phyloP scores from a whole-genome alignment of 768 basidiomycete species.

The Termitomyces heimii region DNA sequence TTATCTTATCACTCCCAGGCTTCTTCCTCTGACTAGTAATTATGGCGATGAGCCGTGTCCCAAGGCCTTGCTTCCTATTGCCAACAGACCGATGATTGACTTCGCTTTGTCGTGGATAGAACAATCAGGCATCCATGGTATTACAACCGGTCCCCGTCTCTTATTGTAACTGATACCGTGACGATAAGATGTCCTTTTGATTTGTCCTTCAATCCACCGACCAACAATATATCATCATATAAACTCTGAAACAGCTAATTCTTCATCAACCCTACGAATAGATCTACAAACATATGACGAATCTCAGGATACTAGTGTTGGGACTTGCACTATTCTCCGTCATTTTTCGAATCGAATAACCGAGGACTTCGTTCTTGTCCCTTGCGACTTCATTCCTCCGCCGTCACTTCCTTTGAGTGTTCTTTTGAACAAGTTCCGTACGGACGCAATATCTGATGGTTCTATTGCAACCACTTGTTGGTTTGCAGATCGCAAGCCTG shows the following conservation, averaged over 20 bases:
- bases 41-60: conserved; percentile 79
- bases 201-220: conserved; percentile 77
- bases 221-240: conserved; percentile 78
- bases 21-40: conserved; percentile 68
- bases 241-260: conserved; percentile 54
- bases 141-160: neutral
- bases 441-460: conserved; percentile 57
- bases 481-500: conserved; percentile 44
- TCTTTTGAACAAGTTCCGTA: conserved; percentile 79
- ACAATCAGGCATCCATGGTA: conserved; percentile 79
- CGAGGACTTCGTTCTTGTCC: conserved; percentile 83
- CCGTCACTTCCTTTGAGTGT: conserved; percentile 59
- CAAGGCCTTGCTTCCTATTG: conserved; percentile 84
- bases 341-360: conserved; percentile 73
- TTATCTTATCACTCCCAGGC: conserved; percentile 33
- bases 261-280: conserved; percentile 62
- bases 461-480: conserved; percentile 65
- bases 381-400: conserved; percentile 88
- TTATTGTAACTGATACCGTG: conserved; percentile 4
- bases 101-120: conserved; percentile 84
- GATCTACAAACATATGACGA: conserved; percentile 81
- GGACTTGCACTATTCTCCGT: conserved; percentile 71
- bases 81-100: conserved; percentile 83
- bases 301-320: conserved; percentile 54
- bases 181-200: conserved; percentile 71